phyloP scores from a whole-genome alignment of 2,329 filamentous ascomycete species.

The Ophiostoma himal-ulmi region DNA sequence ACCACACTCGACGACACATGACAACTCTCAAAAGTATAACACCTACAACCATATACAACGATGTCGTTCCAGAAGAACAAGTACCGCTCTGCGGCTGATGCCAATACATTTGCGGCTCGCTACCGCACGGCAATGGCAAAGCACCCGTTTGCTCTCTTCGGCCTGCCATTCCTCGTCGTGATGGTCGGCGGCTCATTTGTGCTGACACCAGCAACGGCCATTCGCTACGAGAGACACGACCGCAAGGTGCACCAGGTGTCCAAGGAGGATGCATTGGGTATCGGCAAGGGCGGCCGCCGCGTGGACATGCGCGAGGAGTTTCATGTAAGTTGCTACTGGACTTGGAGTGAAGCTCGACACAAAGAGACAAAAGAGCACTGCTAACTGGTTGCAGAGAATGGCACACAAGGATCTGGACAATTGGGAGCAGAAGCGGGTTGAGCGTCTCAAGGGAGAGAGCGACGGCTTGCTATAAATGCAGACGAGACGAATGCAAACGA shows the following conservation, averaged over 20 bases:
- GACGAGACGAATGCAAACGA: background rate
- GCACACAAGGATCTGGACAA: conserved; percentile 87
- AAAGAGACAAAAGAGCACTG: background rate
- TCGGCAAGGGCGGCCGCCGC: conserved; percentile 64
- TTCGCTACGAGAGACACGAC: conserved; percentile 91
- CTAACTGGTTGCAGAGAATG: conserved; percentile 50
- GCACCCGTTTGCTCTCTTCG: conserved; percentile 88
- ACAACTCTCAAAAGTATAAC: background rate
- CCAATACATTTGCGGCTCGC: conserved; percentile 62
- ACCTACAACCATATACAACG: background rate
- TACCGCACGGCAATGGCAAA: conserved; percentile 71
- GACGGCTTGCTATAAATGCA: conserved; percentile 61
- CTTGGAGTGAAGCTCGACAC: background rate
- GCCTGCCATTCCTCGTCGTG: conserved; percentile 82
- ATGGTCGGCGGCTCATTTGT: conserved; percentile 92
- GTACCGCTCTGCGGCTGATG: conserved; percentile 61
- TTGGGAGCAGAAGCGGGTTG: conserved; percentile 95
- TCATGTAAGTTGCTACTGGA: conserved; percentile 54
- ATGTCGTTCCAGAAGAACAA: conserved; percentile 60
- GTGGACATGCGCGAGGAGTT: conserved; percentile 82
- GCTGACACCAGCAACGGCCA: conserved; percentile 84
- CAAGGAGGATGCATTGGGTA: conserved; percentile 77
- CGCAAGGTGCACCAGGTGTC: conserved; percentile 79
- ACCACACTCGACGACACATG: background rate
- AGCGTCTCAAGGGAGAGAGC: conserved; percentile 81